Percentiles rank a stretch among this genome's conserved stretches.
phyloP scores from a whole-genome alignment of 345 rosid genomes.

The Sonneratia caseolaris region DNA sequence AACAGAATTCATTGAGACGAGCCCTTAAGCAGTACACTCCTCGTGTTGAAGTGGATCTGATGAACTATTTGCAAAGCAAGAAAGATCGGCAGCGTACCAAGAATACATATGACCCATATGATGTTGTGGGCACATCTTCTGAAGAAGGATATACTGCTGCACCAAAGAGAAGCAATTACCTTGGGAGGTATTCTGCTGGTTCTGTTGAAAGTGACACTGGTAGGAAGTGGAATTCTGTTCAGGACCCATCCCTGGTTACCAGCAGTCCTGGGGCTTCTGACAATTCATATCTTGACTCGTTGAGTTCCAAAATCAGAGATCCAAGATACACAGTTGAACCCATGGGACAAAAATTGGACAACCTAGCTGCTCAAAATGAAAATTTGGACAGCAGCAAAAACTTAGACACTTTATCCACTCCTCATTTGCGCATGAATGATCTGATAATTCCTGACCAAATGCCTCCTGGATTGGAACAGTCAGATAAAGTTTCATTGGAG shows the following conservation, averaged over 20 bases:
- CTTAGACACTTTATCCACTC: slow-evolving; percentile 45
- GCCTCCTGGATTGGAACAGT: slow-evolving; percentile 28
- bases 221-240: slow-evolving; percentile 81
- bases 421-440: slow-evolving; percentile 44
- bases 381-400: slow-evolving; percentile 33
- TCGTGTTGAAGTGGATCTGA: slow-evolving; percentile 92
- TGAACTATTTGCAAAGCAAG: slow-evolving; percentile 91
- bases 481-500: slow-evolving; percentile 29
- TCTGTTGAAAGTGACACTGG: slow-evolving; percentile 71
- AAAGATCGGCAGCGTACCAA: slow-evolving; percentile 88
- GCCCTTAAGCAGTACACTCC: slow-evolving; percentile 90
- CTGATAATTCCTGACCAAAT: slow-evolving; percentile 32
- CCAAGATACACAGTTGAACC: slow-evolving; percentile 28
- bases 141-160: slow-evolving; percentile 71
- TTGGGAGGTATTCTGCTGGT: slow-evolving; percentile 79
- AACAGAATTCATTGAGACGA: slow-evolving; percentile 89
- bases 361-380: slow-evolving; percentile 31
- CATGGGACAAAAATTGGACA: slow-evolving; percentile 32
- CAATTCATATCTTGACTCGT: slow-evolving; percentile 46
- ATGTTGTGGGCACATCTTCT: slow-evolving; percentile 86
- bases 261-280: slow-evolving; percentile 51
- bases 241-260: slow-evolving; percentile 41
- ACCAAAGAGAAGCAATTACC: slow-evolving; percentile 59
- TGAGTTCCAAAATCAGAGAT: slow-evolving; percentile 43
- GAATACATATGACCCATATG: slow-evolving; percentile 78